Evolutionary conservation across 495 filamentous ascomycete species (phyloP).

Genomic region (Penicillium canescens): DNA sequence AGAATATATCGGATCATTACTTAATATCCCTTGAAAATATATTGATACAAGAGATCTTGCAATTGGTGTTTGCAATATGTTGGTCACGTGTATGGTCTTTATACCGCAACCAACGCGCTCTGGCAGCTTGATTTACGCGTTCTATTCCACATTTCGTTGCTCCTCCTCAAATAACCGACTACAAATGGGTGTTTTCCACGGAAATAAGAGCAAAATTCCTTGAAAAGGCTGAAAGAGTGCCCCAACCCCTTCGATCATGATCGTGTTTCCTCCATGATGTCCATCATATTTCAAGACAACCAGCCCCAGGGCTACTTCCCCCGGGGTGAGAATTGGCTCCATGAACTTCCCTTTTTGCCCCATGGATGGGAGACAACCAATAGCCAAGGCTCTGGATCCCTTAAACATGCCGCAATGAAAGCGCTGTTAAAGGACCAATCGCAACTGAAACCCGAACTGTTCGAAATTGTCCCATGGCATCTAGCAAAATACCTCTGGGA

Average conservation of each 20-base stretch:
- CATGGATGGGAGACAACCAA: conserved; percentile 23
- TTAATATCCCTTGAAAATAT: no score
- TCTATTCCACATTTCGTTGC: no score
- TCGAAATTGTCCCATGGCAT: conserved; percentile 36
- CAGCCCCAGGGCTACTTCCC: neutral
- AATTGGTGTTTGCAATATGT: no score
- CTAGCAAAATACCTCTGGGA: conserved; percentile 43
- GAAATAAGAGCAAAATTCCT: no score
- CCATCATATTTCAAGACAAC: conserved; percentile 8
- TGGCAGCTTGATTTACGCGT: no score
- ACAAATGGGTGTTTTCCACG: no score
- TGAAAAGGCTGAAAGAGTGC: no score
- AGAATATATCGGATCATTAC: no score
- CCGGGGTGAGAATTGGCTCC: conserved; percentile 27
- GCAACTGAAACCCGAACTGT: conserved; percentile 23
- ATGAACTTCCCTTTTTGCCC: conserved; percentile 37
- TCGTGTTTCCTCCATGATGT: conserved; percentile 2
- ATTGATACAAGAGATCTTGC: no score
- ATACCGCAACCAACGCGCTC: no score
- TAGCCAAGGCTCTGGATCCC: conserved; percentile 25
- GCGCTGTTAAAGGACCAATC: conserved; percentile 33
- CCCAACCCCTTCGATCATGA: neutral
- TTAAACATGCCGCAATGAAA: conserved; percentile 36
- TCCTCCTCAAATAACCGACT: no score
- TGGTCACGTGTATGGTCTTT: no score